phyloP scores from a whole-genome alignment of 306 rosid genomes.

The Biancaea sappan region DNA sequence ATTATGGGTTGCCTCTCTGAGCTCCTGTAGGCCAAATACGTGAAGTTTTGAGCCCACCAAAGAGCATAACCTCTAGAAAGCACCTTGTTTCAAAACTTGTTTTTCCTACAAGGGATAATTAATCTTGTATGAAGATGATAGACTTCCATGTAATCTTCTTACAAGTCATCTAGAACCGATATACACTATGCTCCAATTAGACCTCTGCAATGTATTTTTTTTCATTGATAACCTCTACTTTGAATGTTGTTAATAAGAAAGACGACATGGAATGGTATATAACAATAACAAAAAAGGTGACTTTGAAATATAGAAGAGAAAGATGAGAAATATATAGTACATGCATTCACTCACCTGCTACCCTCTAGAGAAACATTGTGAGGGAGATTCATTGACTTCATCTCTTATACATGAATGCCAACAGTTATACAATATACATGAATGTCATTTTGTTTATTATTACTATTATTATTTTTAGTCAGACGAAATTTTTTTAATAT shows the following conservation, averaged over 20 bases:
- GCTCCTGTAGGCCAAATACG: constrained; percentile 65
- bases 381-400: constrained; percentile 49
- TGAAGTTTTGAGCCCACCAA: constrained; percentile 63
- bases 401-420: constrained; percentile 36
- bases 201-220: neutral
- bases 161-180: constrained; percentile 37
- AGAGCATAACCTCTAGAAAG: constrained; percentile 68
- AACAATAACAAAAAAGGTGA: neutral
- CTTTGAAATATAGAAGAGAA: constrained; percentile 28
- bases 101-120: constrained; percentile 33
- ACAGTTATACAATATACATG: constrained; percentile 38
- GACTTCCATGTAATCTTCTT: constrained; percentile 78
- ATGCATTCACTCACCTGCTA: constrained; percentile 48
- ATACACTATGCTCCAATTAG: constrained; percentile 24
- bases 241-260: constrained; percentile 21
- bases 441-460: constrained; percentile 26
- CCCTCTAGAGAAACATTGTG: too few species aligned
- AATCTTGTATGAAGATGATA: constrained; percentile 54
- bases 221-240: constrained; percentile 8
- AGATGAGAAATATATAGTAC: constrained; percentile 37
- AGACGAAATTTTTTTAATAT: neutral
- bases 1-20: constrained; percentile 59
- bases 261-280: constrained; percentile 23
- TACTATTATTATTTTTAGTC: neutral
- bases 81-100: constrained; percentile 39